Base-by-base conservation (phyloP, 495 filamentous ascomycete genomes). In the Pyrenula massariospora region DNA sequence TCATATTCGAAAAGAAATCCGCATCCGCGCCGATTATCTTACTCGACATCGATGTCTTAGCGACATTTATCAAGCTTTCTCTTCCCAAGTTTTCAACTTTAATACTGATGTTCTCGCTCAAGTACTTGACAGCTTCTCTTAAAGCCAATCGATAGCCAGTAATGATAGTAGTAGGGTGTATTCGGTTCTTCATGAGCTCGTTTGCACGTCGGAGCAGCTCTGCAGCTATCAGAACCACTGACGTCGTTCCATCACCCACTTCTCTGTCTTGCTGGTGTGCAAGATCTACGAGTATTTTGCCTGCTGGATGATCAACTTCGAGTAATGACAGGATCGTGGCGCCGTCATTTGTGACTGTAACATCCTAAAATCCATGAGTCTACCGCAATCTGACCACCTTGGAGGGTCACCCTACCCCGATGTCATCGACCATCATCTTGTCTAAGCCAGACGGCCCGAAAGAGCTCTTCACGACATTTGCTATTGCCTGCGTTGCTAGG, bases 391-490 rank as follows among this genome's bases (percentile, higher is more conserved):
- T 48, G 50, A 62, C 57, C 53, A 55, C 59, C 54, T 55, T 19
- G 56, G 47, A n/a, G 24, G 15, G 52, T 51, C 56, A 62, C 64
- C 85, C 60, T 80, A 91, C 88, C 64, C 93, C 93, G 69, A 97
- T 97, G 66, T 99, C 93, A 71, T 99, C 93, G 66, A 99, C 94
- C 94, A 99, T 97, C 94, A 99, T 97, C 81, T 99, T 99, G 67
- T 99, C 93, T 61, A 99, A 76, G 31, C 93, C 93, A 58, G 89
- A 95, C 57, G 93, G 93, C 48, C 93, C 93, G 69, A 97, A 99
- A 12, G 93, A 99, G 73, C 87, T 95, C 75, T 95, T 96, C 68
- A 99, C 90, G 54, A 96, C 89, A 85, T 96, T 97, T 69, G 93
- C 86, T 68, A 99, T 96, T 50, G 91, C 90, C 70, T 95, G 89